These are phyloP conservation scores for Heracleum sosnowskyi DNA, from an alignment of 129 eudicot species.

Conservation along the genomic window DNA sequence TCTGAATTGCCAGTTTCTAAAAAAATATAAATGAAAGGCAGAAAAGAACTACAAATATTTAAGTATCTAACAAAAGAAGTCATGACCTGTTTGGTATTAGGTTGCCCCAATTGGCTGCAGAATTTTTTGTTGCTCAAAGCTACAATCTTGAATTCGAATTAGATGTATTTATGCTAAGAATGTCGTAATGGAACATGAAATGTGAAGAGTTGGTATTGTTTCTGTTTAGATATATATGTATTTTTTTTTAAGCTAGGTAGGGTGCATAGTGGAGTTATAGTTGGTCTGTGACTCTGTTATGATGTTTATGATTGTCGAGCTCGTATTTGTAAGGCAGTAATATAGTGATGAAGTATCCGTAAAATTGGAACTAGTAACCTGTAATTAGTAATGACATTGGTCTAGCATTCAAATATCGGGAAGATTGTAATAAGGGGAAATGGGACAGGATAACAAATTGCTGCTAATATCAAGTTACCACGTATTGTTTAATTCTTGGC, in stretches of 20 bases:
- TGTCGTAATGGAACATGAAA: background rate
- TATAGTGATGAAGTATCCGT: background rate
- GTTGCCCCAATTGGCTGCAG: background rate
- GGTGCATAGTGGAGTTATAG: background rate
- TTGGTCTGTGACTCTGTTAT: background rate
- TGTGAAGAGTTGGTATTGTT: background rate
- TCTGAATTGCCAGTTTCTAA: background rate
- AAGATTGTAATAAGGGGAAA: background rate
- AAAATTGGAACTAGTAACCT: background rate
- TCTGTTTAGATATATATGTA: background rate
- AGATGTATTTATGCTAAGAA: background rate
- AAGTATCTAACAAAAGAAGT: background rate
- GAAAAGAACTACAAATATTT: background rate
- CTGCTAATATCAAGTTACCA: background rate
- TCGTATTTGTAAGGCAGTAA: background rate
- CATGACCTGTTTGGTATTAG: background rate
- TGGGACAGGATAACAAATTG: background rate
- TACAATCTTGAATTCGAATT: background rate
- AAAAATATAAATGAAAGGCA: background rate
- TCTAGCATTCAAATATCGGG: no score
- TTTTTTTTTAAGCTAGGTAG: background rate
- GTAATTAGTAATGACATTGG: background rate
- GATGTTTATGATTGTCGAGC: background rate
- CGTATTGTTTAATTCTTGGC: background rate
- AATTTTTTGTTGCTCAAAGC: background rate